These are phyloP conservation scores for Avena insularis DNA, from an alignment of 176 grass and related monocot species.

Conservation along the genomic window DNA sequence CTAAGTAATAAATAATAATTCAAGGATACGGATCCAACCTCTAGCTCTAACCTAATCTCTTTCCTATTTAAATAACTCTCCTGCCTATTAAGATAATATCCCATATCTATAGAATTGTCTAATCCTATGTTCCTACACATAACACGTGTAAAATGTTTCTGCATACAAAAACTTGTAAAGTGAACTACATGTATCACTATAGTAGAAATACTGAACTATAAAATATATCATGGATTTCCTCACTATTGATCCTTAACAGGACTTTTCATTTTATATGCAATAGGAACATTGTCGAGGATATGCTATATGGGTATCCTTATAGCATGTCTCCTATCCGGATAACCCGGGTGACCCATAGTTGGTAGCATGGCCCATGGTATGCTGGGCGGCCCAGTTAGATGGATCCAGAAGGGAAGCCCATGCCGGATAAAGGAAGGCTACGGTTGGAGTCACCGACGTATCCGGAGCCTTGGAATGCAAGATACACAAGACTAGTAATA, in stretches of 20 bases:
- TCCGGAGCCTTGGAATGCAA: too few relatives aligned
- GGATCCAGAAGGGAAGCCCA: too few relatives aligned
- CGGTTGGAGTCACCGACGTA: too few relatives aligned
- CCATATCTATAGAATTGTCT: not conserved
- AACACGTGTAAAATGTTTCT: not conserved
- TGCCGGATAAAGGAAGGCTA: too few relatives aligned
- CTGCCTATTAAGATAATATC: too few relatives aligned
- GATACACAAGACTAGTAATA: too few relatives aligned
- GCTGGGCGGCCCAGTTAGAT: too few relatives aligned
- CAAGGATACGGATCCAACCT: not conserved
- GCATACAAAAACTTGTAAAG: not conserved
- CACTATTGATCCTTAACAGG: not conserved
- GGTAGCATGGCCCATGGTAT: too few relatives aligned
- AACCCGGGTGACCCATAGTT: too few relatives aligned
- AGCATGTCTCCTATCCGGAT: too few relatives aligned
- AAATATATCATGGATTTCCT: not conserved
- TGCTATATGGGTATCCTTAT: too few relatives aligned
- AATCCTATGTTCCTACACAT: not conserved
- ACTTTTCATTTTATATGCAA: not conserved
- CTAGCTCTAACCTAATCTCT: not conserved
- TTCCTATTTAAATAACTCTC: not conserved
- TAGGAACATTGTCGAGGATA: not conserved
- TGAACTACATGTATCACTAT: not conserved
- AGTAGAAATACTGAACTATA: conserved; percentile 26
- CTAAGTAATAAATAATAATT: not conserved